A percentile compares a stretch with the other conserved stretches of the same genome.
These are phyloP conservation scores for Thelonectria discophora DNA, from an alignment of 2,329 filamentous ascomycete species.

Conservation along the genomic window DNA sequence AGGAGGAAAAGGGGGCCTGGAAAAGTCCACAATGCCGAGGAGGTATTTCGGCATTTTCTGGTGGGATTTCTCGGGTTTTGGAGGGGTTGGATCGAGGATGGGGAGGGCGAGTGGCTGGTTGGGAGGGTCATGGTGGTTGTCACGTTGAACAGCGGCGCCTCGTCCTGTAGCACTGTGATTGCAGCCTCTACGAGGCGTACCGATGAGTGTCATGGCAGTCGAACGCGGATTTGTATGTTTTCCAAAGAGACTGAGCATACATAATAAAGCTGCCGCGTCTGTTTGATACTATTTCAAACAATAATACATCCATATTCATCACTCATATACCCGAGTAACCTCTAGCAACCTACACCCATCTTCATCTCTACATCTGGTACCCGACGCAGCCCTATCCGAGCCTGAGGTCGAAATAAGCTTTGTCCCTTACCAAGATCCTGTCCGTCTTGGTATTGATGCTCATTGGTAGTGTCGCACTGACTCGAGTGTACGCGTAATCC, in stretches of 20 bases:
- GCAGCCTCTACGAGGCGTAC: not conserved
- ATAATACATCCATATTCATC: no score
- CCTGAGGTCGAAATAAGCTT: conserved; percentile 14
- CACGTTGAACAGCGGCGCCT: not conserved
- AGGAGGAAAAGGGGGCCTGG: not conserved
- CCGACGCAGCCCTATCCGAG: not conserved
- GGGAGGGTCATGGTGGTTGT: not conserved
- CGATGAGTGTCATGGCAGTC: no score
- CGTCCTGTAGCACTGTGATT: not conserved
- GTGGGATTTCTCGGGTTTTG: not conserved
- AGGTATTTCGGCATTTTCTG: not conserved
- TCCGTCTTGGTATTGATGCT: not conserved
- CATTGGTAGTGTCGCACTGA: not conserved
- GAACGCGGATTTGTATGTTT: no score
- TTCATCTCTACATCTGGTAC: not conserved
- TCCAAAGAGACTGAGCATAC: no score
- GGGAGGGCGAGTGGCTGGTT: not conserved
- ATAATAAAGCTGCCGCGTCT: no score
- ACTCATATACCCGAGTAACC: not conserved
- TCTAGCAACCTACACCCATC: not conserved
- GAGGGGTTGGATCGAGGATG: not conserved
- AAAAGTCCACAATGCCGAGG: not conserved
- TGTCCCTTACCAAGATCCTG: conserved; percentile 11
- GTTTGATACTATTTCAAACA: no score
- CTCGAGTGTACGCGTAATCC: not conserved